phyloP scores from a whole-genome alignment of 495 filamentous ascomycete species.

The Penicillium herquei region DNA sequence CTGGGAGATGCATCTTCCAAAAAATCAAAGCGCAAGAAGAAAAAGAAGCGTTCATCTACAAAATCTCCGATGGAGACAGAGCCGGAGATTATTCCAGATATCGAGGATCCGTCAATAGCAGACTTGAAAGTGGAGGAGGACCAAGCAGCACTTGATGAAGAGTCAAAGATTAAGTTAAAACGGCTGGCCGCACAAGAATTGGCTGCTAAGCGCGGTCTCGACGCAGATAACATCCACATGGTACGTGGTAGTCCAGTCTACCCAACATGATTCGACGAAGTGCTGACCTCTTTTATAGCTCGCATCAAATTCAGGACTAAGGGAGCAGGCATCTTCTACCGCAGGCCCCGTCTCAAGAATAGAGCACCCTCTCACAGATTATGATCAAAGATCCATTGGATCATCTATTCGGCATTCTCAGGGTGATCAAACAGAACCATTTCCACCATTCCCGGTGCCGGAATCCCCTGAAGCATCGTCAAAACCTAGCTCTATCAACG shows the following conservation, averaged over 20 bases:
- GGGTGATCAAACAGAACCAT: slow-evolving; percentile 35
- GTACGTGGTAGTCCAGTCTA: background rate
- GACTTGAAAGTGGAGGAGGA: slow-evolving; percentile 80
- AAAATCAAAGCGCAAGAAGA: slow-evolving; percentile 37
- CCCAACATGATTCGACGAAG: background rate
- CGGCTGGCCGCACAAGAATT: slow-evolving; percentile 69
- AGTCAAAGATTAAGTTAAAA: slow-evolving; percentile 65
- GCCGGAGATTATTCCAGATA: slow-evolving; percentile 24
- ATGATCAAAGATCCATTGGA: slow-evolving; percentile 9
- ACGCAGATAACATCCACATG: slow-evolving; percentile 13
- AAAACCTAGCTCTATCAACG: slow-evolving; percentile 9
- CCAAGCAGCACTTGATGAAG: slow-evolving; percentile 62
- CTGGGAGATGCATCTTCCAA: slow-evolving; percentile 52
- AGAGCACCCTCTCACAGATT: background rate
- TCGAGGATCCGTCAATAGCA: slow-evolving; percentile 55
- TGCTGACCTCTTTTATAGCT: slow-evolving; percentile 16
- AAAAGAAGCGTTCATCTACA: slow-evolving; percentile 26
- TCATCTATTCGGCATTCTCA: slow-evolving; percentile 18
- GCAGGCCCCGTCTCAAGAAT: slow-evolving; percentile 5
- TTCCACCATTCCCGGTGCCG: slow-evolving; percentile 31
- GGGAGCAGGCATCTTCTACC: slow-evolving; percentile 12
- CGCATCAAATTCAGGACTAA: slow-evolving; percentile 4
- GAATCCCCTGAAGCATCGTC: slow-evolving; percentile 10
- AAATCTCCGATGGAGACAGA: slow-evolving; percentile 25
- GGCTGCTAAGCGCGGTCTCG: slow-evolving; percentile 68